Conservation (phyloP, 768 basidiomycete species). For the Phlegmacium glaucopus region DNA sequence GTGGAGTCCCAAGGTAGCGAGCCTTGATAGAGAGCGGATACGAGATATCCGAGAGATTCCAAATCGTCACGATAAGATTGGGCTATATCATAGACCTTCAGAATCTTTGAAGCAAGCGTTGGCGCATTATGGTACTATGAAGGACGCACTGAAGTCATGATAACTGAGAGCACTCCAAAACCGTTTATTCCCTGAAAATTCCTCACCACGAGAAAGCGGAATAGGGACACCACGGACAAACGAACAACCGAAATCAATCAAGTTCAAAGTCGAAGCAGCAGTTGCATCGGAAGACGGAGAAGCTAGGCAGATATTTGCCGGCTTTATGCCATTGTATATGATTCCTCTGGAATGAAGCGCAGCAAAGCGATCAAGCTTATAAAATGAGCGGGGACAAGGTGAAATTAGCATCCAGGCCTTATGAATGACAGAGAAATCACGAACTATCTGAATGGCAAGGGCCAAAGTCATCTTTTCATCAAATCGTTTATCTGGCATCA, state of each 20-base stretch:
- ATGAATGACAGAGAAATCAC: neutral
- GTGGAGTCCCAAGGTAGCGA: conserved; percentile 26
- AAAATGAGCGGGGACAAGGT: no score
- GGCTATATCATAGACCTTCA: conserved; percentile 10
- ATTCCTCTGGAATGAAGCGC: conserved; percentile 22
- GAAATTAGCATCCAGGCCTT: no score
- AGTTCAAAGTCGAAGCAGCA: conserved; percentile 10
- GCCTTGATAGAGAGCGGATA: conserved; percentile 29
- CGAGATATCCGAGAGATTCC: conserved; percentile 32
- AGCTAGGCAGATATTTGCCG: conserved; percentile 27
- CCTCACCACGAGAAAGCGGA: no score
- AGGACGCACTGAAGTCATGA: conserved; percentile 26
- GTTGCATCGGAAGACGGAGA: neutral
- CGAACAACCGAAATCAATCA: conserved; percentile 29
- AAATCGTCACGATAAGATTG: conserved; percentile 35
- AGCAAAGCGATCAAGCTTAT: conserved; percentile 24
- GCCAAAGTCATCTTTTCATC: conserved; percentile 20
- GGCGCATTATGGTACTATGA: no score
- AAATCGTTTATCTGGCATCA: conserved; percentile 12
- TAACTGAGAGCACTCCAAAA: conserved; percentile 30
- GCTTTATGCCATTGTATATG: conserved; percentile 30
- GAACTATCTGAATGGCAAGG: conserved; percentile 28
- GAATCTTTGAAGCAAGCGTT: neutral
- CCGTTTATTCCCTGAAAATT: conserved; percentile 24
- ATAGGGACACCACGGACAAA: conserved; percentile 10